Evolutionary conservation across 148 eudicot species (phyloP), one percentile per base, ranked within the genome.

Genomic region (Chenopodium berlandieri): DNA sequence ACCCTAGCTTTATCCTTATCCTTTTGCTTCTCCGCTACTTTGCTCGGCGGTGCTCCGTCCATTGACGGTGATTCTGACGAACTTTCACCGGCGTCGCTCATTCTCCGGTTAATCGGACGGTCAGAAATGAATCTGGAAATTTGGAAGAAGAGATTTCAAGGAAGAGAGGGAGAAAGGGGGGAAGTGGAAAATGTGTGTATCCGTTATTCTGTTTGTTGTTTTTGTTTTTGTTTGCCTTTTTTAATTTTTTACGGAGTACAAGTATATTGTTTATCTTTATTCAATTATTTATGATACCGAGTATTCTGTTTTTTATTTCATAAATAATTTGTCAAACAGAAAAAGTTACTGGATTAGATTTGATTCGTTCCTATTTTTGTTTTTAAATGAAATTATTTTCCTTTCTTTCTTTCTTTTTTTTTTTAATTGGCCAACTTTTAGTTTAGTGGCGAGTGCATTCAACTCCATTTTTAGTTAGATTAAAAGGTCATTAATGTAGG

Each of bases 1-100:
- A 96, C 97, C 73, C 91, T 87, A 20, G 95, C 84, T 83, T 94
- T 93, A 47, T 83, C 93, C 85, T 88, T 82, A 54, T 85, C 81
- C 79, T 85, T 91, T 81, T 89, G 89, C 90, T 92, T 94, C 79
- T 82, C 87, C 40, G 58, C 84, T 76, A 47, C 83, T 10, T 22
- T 64, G 20, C 40, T 54, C 78, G 84, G 56, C 70, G 88, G 50
- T 19, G 19, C 78, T 30, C 34, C 71, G 13, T 72, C 75, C 27
- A 46, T 46, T 11, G 54, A 1, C 1, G 75, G 3, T n/a, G 75
- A 8, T 19, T 17, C 77, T 46, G 82, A 80, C 62, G 82, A 73
- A 3, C 23, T 68, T 22, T 79, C 92, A 30, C 82, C 91, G 80
- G 87, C 86, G 40, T 84, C 89, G 84, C 96, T 92, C 96, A 92